Base-by-base conservation (phyloP, 345 rosid genomes). In the Draba incana region DNA sequence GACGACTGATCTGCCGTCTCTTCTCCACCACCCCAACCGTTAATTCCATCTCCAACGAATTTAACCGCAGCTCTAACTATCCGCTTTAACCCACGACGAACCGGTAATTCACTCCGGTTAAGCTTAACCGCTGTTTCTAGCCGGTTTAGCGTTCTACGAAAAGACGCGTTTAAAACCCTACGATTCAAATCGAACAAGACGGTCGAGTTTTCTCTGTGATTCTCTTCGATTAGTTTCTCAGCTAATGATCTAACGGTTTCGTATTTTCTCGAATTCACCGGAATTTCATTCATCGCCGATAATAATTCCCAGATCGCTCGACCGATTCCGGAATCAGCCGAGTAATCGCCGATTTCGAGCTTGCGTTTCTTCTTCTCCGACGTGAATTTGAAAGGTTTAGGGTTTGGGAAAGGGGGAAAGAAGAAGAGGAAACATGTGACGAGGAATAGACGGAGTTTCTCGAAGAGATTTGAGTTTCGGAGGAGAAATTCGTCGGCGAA, bases 211-310 rank as follows among this genome's bases (percentile, higher is more conserved):
- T 81, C 88, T 16, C 43, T 49, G 3, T 74, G 84, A 43, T 92
- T 92, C 69, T 92, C 98, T 1, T 85, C 92, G 65, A 89, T 84
- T 24, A 90, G 62, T 69, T 62, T 78, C 88, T 92, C 96, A 8
- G 96, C 97, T 24, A 92, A 68, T 4, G 90, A 81, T 62, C 93
- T 68, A 56, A 88, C 92, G 3, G 86, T 74, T 61, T 88, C 84
- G 76, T 92, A 90, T 76, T 92, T 92, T 35, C 96, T 80, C 1
- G 98, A 92, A 28, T 80, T 86, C 25, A 86, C 97, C 0, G 97
- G 98, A 12, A 89, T 69, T 43, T 83, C 90, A 51, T 77, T 88
- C 42, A 88, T 73, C 6, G 77, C 81, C 1, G 86, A 68, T 9
- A 90, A 38, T 0, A 88, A 62, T 76, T 92, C 93, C n/a, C 85